phyloP scores from a whole-genome alignment of 2,329 filamentous ascomycete genomes.

The Penicillium nordicum region DNA sequence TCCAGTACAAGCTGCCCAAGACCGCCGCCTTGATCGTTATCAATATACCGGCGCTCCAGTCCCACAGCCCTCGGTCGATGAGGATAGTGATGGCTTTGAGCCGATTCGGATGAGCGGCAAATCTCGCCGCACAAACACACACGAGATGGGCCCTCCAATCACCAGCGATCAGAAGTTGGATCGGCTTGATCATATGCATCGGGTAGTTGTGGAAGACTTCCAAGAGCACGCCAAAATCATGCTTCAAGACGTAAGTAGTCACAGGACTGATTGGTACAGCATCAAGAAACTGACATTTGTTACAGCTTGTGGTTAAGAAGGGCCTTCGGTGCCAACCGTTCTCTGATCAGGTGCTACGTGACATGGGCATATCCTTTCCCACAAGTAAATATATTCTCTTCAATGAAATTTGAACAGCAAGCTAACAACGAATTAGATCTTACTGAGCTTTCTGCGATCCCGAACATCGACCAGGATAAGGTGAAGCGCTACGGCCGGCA shows the following conservation, averaged over 20 bases:
- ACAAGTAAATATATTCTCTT: slow-evolving; percentile 29
- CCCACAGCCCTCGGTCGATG: slow-evolving; percentile 32
- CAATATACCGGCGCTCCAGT: slow-evolving; percentile 22
- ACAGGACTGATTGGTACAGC: background rate
- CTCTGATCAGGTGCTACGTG: slow-evolving; percentile 45
- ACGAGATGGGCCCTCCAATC: slow-evolving; percentile 45
- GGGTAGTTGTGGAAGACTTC: slow-evolving; percentile 48
- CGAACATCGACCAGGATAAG: slow-evolving; percentile 45
- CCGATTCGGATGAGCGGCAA: slow-evolving; percentile 38
- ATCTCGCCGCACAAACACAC: slow-evolving; percentile 23
- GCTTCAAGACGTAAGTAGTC: slow-evolving; percentile 39
- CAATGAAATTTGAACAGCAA: background rate
- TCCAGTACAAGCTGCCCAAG: slow-evolving; percentile 51
- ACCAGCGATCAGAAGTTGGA: slow-evolving; percentile 43
- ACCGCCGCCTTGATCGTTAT: slow-evolving; percentile 33
- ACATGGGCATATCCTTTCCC: slow-evolving; percentile 49
- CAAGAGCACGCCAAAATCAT: slow-evolving; percentile 44
- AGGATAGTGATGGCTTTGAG: slow-evolving; percentile 45
- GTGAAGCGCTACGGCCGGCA: slow-evolving; percentile 43
- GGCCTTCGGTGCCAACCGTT: slow-evolving; percentile 47
- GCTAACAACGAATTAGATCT: slow-evolving; percentile 31
- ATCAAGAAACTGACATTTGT: slow-evolving; percentile 2
- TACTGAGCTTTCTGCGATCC: slow-evolving; percentile 39
- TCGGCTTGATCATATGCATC: slow-evolving; percentile 43
- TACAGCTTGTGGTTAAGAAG: slow-evolving; percentile 43